These are phyloP conservation scores for Chaetomiaceae sp. DNA, from an alignment of 2,329 filamentous ascomycete species.

Conservation along the genomic window DNA sequence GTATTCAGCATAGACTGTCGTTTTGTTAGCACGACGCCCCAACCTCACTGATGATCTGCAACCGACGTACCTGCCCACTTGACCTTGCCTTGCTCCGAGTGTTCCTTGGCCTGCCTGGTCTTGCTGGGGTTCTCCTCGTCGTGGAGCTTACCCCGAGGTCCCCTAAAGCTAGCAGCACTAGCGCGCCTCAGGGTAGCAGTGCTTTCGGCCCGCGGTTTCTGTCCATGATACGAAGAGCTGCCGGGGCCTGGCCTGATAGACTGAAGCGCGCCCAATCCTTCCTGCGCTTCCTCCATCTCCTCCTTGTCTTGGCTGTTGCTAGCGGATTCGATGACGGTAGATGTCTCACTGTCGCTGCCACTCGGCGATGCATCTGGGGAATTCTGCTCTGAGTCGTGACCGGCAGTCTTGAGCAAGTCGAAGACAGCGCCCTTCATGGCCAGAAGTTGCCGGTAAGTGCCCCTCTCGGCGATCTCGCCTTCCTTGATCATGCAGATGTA, in stretches of 20 bases:
- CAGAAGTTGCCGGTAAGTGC: constrained; percentile 85
- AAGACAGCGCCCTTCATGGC: constrained; percentile 90
- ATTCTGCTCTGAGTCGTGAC: constrained; percentile 43
- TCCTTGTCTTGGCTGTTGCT: constrained; percentile 50
- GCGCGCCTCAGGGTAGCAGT: constrained; percentile 80
- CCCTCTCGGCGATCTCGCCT: constrained; percentile 76
- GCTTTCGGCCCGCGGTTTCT: constrained; percentile 62
- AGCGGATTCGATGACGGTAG: constrained; percentile 51
- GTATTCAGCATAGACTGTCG: constrained; percentile 78
- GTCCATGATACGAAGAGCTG: constrained; percentile 23
- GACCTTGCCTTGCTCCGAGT: constrained; percentile 90
- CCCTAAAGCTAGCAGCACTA: constrained; percentile 84
- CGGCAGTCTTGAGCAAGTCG: constrained; percentile 74
- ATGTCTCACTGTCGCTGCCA: constrained; percentile 51
- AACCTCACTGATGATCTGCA: background rate
- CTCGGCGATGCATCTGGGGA: constrained; percentile 31
- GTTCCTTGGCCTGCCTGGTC: constrained; percentile 82
- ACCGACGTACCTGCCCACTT: constrained; percentile 66
- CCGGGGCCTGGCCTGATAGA: constrained; percentile 58
- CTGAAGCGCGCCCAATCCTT: constrained; percentile 68
- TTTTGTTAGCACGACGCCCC: constrained; percentile 11
- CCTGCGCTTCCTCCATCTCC: constrained; percentile 72
- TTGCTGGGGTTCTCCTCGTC: constrained; percentile 81
- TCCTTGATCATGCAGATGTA: constrained; percentile 82
- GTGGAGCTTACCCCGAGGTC: constrained; percentile 73